Evolutionary conservation across 495 filamentous ascomycete genomes (phyloP).

Genomic region (Aeminium ludgeri): DNA sequence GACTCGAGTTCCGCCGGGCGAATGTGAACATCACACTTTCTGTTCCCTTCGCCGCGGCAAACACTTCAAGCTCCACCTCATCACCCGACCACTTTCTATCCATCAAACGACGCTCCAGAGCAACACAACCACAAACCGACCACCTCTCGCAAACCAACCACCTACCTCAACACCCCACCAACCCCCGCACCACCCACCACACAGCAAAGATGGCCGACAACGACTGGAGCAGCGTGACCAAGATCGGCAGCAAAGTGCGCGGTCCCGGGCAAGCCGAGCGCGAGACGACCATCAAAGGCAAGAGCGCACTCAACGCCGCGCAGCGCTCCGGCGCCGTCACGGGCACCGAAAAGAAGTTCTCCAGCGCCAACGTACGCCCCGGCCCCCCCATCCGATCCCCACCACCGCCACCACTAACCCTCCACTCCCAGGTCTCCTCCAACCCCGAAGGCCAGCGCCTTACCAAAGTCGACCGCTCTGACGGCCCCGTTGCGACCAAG

Average conservation of each 20-base stretch:
- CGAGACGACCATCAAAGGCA: constrained; percentile 77
- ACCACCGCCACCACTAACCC: neutral
- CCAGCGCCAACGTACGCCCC: constrained; percentile 58
- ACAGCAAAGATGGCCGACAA: constrained; percentile 8
- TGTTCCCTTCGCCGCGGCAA: too few relatives aligned
- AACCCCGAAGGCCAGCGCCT: constrained; percentile 74
- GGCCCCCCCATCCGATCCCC: neutral
- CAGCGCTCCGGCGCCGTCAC: constrained; percentile 59
- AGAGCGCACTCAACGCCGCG: constrained; percentile 72
- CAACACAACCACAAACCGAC: too few relatives aligned
- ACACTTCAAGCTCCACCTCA: too few relatives aligned
- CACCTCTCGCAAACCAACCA: too few relatives aligned
- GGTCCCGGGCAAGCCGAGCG: constrained; percentile 44
- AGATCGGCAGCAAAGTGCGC: constrained; percentile 73
- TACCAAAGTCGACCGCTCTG: constrained; percentile 93
- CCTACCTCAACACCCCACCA: too few relatives aligned
- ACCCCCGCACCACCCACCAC: too few relatives aligned
- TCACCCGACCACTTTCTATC: too few relatives aligned
- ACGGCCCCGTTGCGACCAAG: constrained; percentile 94
- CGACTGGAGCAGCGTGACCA: constrained; percentile 80
- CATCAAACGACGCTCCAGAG: too few relatives aligned
- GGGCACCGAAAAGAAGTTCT: constrained; percentile 86
- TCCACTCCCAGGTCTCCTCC: constrained; percentile 9
- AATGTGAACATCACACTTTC: too few relatives aligned
- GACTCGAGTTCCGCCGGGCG: too few relatives aligned